Evolutionary conservation across 345 rosid species (phyloP).

Genomic region (Camelina sativa): DNA sequence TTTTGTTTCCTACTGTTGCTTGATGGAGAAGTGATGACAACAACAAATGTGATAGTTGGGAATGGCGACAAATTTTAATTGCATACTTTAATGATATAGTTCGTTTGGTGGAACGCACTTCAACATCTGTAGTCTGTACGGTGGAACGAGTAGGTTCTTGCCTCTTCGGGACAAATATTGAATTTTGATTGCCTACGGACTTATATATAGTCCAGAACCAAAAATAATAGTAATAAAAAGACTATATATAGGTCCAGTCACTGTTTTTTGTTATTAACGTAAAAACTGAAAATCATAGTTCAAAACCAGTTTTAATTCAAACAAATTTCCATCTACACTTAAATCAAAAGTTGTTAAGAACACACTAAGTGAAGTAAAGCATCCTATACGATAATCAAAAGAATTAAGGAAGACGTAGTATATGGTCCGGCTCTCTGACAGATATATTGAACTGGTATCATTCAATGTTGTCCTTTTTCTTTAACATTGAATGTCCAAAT

Average conservation of each 20-base stretch:
- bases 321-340: background rate
- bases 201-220: too few species aligned
- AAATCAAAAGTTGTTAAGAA: background rate
- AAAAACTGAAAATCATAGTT: background rate
- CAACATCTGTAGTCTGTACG: background rate
- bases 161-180: slow-evolving; percentile 1
- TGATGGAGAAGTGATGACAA: background rate
- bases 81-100: background rate
- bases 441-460: slow-evolving; percentile 5
- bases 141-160: slow-evolving; percentile 23
- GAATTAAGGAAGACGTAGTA: background rate
- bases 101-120: slow-evolving; percentile 2
- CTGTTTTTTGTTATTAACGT: background rate
- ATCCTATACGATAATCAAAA: background rate
- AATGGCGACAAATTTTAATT: slow-evolving; percentile 7
- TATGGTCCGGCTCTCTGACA: slow-evolving; percentile 24
- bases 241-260: background rate
- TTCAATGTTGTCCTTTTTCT: background rate
- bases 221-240: too few species aligned
- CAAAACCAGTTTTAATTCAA: background rate
- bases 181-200: background rate
- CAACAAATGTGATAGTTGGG: slow-evolving; percentile 5
- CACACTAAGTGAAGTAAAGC: background rate
- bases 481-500: slow-evolving; percentile 20
- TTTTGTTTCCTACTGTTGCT: background rate